These are phyloP conservation scores for Ophiocytium majus DNA, from an alignment of 352 stramenopile genomes.

Conservation along the genomic window DNA sequence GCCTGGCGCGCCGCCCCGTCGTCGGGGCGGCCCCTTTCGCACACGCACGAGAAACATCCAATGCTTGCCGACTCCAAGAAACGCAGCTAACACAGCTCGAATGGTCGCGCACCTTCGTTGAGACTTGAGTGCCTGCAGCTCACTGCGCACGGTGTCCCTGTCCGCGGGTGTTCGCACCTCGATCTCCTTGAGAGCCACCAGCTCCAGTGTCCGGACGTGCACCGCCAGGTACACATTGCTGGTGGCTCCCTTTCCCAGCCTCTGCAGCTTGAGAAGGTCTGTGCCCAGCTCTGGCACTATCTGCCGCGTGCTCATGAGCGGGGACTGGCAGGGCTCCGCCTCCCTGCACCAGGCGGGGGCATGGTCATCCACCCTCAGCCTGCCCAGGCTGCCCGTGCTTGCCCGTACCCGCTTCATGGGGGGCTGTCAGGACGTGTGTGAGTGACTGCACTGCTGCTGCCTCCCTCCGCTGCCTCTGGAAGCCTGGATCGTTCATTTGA, in stretches of 20 bases:
- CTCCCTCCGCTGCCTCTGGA: too few species aligned
- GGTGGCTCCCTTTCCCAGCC: slow-evolving; percentile 41
- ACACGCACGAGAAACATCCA: background rate
- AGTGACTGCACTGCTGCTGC: too few species aligned
- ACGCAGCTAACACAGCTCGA: background rate
- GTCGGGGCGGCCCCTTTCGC: background rate
- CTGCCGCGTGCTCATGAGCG: background rate
- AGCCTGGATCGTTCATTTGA: too few species aligned
- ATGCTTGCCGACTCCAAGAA: background rate
- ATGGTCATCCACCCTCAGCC: slow-evolving; percentile 12
- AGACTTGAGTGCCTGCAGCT: slow-evolving; percentile 36
- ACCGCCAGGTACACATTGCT: slow-evolving; percentile 51
- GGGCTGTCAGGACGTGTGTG: too few species aligned
- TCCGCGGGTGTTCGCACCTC: slow-evolving; percentile 36
- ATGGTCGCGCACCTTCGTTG: slow-evolving; percentile 24
- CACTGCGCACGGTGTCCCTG: slow-evolving; percentile 29
- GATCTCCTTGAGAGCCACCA: slow-evolving; percentile 51
- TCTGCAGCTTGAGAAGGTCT: slow-evolving; percentile 45
- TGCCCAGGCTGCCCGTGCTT: background rate
- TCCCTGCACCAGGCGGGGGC: too few species aligned
- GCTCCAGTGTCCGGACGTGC: slow-evolving; percentile 40
- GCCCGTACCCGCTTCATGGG: background rate
- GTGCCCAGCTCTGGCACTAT: slow-evolving; percentile 40
- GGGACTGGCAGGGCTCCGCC: background rate
- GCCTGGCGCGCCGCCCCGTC: background rate